Conservation (phyloP, 768 basidiomycete species). For the Gloeostereum incarnatum region DNA sequence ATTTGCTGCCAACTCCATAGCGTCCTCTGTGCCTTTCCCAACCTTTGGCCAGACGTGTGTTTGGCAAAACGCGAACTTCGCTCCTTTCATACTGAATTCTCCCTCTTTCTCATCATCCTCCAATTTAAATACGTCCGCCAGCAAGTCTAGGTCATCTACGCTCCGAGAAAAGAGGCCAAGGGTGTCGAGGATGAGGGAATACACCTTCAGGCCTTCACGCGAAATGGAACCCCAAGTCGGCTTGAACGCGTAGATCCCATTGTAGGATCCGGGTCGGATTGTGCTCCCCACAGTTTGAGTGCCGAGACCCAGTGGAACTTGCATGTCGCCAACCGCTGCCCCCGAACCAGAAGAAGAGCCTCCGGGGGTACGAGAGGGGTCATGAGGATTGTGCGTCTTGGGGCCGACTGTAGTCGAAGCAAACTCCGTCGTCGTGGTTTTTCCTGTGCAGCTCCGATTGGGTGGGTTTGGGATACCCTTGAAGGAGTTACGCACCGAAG, state of each 20-base stretch:
- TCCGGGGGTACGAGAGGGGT: slow-evolving; percentile 8
- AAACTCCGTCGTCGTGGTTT: slow-evolving; percentile 11
- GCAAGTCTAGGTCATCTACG: slow-evolving; percentile 9
- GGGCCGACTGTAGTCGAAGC: slow-evolving; percentile 9
- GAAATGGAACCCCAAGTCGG: slow-evolving; percentile 13
- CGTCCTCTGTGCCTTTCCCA: slow-evolving; percentile 9
- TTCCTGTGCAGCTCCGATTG: slow-evolving; percentile 1
- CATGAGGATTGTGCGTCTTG: slow-evolving; percentile 10
- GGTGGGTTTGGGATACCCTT: not conserved
- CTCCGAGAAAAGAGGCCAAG: slow-evolving; percentile 10
- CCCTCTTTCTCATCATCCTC: slow-evolving; percentile 7
- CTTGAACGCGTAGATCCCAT: slow-evolving; percentile 10
- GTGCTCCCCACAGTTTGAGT: slow-evolving; percentile 12
- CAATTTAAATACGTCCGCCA: slow-evolving; percentile 9
- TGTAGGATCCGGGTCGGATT: slow-evolving; percentile 12
- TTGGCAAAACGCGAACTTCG: slow-evolving; percentile 9
- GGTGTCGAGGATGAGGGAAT: slow-evolving; percentile 11
- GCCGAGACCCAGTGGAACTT: slow-evolving; percentile 11
- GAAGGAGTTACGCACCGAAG: slow-evolving; percentile 4
- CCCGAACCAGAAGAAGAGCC: slow-evolving; percentile 12
- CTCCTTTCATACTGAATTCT: slow-evolving; percentile 6
- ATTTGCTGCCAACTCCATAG: slow-evolving; percentile 5
- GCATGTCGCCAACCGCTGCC: slow-evolving; percentile 11
- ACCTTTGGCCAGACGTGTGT: slow-evolving; percentile 10
- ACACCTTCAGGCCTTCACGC: slow-evolving; percentile 10